Evolutionary conservation across 1,284 basidiomycete genomes (phyloP), one percentile per base, ranked within the genome.

Genomic region (Cryptococcus wingfieldii): DNA sequence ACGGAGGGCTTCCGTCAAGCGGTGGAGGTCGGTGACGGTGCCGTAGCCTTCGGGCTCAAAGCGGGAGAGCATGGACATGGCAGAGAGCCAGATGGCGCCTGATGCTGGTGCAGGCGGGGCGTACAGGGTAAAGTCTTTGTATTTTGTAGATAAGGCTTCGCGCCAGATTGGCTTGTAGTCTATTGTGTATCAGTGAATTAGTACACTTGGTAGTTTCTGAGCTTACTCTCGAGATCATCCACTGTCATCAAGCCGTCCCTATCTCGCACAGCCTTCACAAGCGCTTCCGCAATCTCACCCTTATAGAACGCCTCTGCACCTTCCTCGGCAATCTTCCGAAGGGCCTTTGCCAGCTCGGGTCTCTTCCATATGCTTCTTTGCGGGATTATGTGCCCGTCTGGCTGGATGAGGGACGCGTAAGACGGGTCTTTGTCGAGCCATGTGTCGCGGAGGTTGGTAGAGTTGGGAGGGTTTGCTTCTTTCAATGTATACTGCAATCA

Each of bases 71-170:
- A 67, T 70, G 4, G 62, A 63, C 56, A 74, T 65, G 23, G 69
- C 67, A 2, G 65, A 66, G 13, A 74, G 57, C 52, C 65, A 66
- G 18, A 71, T 64, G 0, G 67, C 66, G 1, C 72, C 72, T 1
- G 69, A 71, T 5, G 68, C 74, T 4, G 74, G 74, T 9, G 74
- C 73, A 0, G 72, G 71, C 1, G 63, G 45, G 0, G 70, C 64
- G 51, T 51, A 66, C 6, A 76, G 58, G 5, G 51, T 68, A 53
- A 70, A 58, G 12, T 60, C 66, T 14, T 61, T 55, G 53, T 66
- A 76, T 1, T 56, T 58, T 0, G 60, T 59, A 1, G 54, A 54
- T 8, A 76, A 53, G 0, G 72, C 66, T 2, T 59, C 50, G 1
- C 60, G 54, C 64, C 67, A 69, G 27, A 61, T 54, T 1, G 59